Conservation (phyloP, 2,329 filamentous ascomycete genomes). For the Pestalotiopsis sp. region DNA sequence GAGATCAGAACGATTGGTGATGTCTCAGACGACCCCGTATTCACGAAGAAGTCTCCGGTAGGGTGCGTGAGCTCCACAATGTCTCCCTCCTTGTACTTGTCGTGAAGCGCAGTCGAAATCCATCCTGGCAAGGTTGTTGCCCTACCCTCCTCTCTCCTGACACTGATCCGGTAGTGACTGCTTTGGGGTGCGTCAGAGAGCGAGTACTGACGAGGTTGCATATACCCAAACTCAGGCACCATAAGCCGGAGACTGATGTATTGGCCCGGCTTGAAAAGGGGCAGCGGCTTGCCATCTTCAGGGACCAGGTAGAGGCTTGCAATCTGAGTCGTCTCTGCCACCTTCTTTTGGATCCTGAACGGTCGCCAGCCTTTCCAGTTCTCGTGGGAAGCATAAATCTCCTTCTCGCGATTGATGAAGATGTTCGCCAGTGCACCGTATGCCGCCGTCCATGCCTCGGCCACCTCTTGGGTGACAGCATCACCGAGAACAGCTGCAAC, state of each 20-base stretch:
- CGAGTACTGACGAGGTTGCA: conserved; percentile 76
- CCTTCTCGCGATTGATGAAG: conserved; percentile 66
- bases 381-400: conserved; percentile 56
- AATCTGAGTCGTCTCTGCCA: conserved; percentile 61
- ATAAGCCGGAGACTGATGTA: conserved; percentile 69
- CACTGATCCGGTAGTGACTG: conserved; percentile 70
- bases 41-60: conserved; percentile 64
- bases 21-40: conserved; percentile 43
- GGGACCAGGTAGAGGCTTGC: conserved; percentile 73
- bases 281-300: conserved; percentile 58
- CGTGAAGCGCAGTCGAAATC: conserved; percentile 57
- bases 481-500: conserved; percentile 69
- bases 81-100: conserved; percentile 50
- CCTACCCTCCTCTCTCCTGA: conserved; percentile 63
- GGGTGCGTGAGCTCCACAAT: conserved; percentile 58
- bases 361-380: conserved; percentile 52
- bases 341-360: conserved; percentile 61
- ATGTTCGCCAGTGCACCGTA: conserved; percentile 73
- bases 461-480: conserved; percentile 66
- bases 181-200: conserved; percentile 60
- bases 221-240: conserved; percentile 63
- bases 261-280: conserved; percentile 69
- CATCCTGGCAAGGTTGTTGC: conserved; percentile 44
- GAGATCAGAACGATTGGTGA: conserved; percentile 67
- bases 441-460: conserved; percentile 71